Base-by-base conservation (phyloP, 2,329 filamentous ascomycete species). In the Xylariaceae sp. region DNA sequence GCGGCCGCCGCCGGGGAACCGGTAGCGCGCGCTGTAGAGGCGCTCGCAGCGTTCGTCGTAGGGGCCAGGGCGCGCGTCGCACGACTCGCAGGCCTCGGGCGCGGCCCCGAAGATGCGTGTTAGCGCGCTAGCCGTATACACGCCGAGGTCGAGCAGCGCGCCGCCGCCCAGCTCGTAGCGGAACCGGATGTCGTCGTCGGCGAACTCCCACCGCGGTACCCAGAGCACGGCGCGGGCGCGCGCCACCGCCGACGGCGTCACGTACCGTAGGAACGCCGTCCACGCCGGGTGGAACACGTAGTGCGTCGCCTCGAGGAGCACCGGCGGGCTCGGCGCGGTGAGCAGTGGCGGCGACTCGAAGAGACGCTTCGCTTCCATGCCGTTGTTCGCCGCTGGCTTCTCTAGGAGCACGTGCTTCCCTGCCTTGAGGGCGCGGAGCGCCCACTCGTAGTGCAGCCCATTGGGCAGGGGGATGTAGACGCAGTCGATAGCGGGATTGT, bases 341-440 rank as follows among this genome's bases (percentile, higher is more conserved):
- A 78, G 62, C 14, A 73, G 56, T 0, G 74, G 72, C 0, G 74
- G 72, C 19, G 71, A 69, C 26, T 63, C 68, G 64, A 83, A 82
- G 16, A 84, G 72, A 0, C 62, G 59, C 18, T 67, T 64, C 2
- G 79, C 80, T 63, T 85, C 79, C 0, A 48, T 54, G 2, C 70
- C 65, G 61, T 81, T 83, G 21, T 73, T 74, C n/a, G 73, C 74
- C 0, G 75, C 73, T 0, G 81, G 81, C 65, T 84, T 84, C 65
- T 84, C 82, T 2, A 84, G 68, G 0, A 85, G 74, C 19, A 85
- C 81, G 61, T 84, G 81, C 60, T 84, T 84, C 3, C 79, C 78
- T 2, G 75, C 76, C 20, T 69, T 63, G 20, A 85, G 68, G 2
- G 79, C 75, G 50, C 76, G 75, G 16, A 79, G 61, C 7, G 80